Base-by-base conservation (phyloP, 306 rosid species). In the Corylus heterophylla region DNA sequence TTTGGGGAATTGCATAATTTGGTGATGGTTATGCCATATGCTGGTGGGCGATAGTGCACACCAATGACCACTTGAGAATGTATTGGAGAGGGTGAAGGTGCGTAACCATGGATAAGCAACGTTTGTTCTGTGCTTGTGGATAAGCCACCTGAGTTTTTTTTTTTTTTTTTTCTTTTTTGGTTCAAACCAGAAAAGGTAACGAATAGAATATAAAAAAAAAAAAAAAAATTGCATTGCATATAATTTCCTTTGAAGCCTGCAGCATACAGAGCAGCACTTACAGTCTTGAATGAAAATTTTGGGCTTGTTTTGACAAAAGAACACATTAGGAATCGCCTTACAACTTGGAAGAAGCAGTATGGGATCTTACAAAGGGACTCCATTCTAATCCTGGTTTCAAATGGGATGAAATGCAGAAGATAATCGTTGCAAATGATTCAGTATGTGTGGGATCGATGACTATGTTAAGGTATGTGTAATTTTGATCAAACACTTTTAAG, bases 271-370 rank as follows among this genome's bases (percentile, higher is more conserved):
- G 84, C 86, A 75, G 82, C 90, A 58, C 76, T 89, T 69, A 74
- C 80, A 76, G 85, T 50, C 45, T 72, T 89, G 69, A 89, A 86
- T 64, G 92, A 80, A 52, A 82, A 78, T 14, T 81, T 86, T 76
- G 81, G 78, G 51, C 69, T 79, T 74, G 81, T 74, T 69, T 61
- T 89, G 85, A 80, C 86, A 47, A 86, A 84, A 84, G 88, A 59
- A 68, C 87, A 89, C 37, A 78, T 88, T 54, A 86, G 79, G 78
- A 89, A 79, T 85, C 86, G 90, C 54, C 76, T 89, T 39, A 89
- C 78, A 74, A 89, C 92, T 50, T 89, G 87, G 90, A 86, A 83
- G 85, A 89, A 89, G 78, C 90, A 84, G 79, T 89, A 82, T 80
- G 84, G 76, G 50, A 76, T 82, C 80, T 80, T 89, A 89, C 84